These are phyloP conservation scores for Cordyceps cicadae DNA, from an alignment of 2,329 filamentous ascomycete genomes.

Conservation along the genomic window DNA sequence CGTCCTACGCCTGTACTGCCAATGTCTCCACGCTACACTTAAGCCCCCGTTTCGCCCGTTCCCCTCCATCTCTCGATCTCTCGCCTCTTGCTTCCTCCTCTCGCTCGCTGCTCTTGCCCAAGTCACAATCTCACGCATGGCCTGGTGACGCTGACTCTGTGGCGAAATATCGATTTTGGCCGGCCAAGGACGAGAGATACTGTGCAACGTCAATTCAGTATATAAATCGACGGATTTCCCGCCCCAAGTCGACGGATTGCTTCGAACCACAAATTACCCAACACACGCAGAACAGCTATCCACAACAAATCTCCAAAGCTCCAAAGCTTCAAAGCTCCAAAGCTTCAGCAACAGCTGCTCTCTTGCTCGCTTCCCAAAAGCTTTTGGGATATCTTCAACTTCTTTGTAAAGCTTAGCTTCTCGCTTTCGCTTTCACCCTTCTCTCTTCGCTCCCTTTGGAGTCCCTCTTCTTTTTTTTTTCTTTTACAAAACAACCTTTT, in stretches of 20 bases:
- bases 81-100: neutral
- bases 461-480: too few relatives aligned
- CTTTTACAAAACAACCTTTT: neutral
- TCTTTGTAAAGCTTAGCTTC: neutral
- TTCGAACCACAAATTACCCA: neutral
- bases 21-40: constrained; percentile 5
- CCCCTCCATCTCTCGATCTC: neutral
- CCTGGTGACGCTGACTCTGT: neutral
- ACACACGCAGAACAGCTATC: neutral
- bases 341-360: neutral
- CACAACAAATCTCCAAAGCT: neutral
- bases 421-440: neutral
- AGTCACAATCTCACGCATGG: neutral
- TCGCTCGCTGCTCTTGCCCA: neutral
- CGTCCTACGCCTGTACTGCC: neutral
- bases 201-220: neutral
- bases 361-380: too few relatives aligned
- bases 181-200: neutral
- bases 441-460: too few relatives aligned
- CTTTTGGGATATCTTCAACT: too few relatives aligned
- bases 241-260: neutral
- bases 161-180: neutral
- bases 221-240: neutral
- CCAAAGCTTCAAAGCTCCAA: neutral
- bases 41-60: neutral